Evolutionary conservation across 208 protist species (phyloP), one percentile per base, ranked within the genome.

Genomic region (Wallacemonas sp.): DNA sequence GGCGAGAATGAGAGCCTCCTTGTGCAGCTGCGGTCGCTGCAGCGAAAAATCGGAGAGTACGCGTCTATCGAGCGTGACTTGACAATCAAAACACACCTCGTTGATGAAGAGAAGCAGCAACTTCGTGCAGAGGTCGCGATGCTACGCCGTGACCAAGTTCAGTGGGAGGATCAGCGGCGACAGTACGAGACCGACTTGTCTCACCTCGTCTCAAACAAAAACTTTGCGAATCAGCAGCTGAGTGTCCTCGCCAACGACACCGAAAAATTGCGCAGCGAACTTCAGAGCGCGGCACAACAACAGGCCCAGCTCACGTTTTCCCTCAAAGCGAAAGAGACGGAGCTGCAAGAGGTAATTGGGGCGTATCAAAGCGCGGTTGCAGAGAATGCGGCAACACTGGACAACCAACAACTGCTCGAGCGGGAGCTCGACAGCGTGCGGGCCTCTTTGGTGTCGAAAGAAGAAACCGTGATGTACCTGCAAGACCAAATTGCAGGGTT

Each of bases 151-250:
- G 83, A 93, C 36, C 72, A 76, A 52, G 61, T 66, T n/a, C 63
- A 46, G 0, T 81, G 80, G 74, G 78, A 87, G 46, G 76, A 74
- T 38, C 80, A 85, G 29, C 60, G 90, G 11, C 74, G 76, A 23
- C 81, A 92, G 60, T 89, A 87, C 55, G 81, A 92, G 68, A 76
- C 78, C 19, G 90, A 96, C 56, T 79, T 96, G 23, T 74, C 84
- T 24, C 80, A 90, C 56, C 78, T 96, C 1, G 67, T 85, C 8
- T 71, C 76, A 2, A 87, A 84, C 24, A 90, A 93, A 67, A 93
- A 93, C 55, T 81, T 85, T 38, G 63, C 72, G 2, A 88, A 87
- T 66, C 78, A 88, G 30, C 87, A 93, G 52, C 69, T 93, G 17
- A 72, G 70, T 32, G 55, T 76, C n/a, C 52, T 93, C 11, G 72